Evolutionary conservation across 2,329 filamentous ascomycete species (phyloP), one percentile per base, ranked within the genome.

Genomic region (Ampelomyces quisqualis): DNA sequence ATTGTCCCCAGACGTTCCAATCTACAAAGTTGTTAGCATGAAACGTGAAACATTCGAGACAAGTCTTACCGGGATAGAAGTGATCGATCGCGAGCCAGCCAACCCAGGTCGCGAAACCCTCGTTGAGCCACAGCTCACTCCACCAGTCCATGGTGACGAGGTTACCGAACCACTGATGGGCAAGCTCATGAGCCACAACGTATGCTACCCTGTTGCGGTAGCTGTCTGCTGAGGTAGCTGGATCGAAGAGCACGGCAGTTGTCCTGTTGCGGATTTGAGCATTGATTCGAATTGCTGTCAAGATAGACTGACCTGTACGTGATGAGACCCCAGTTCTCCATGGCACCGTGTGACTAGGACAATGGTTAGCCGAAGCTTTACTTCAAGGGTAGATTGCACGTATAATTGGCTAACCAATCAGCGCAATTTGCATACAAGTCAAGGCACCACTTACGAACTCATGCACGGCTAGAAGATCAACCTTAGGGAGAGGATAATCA

Each of bases 301-400:
- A n/a, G n/a, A 19, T 26, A 21, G 8, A 49, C 51, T 45, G 14
- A 69, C 67, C 90, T 81, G 73, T 97, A 98, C 21, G 93, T 97
- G 43, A 98, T 89, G 38, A 98, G 77, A 66, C 91, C 91, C 91
- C 91, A 97, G 70, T 97, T 97, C 77, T 97, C 90, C 90, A 97
- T 96, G 49, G 90, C 91, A 53, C 91, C 91, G 44, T 79, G 76
- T 60, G 76, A 78, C 77, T 79, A 72, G 51, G 55, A 65, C 58
- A 57, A 47, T 36, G 60, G 66, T 78, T 60, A 78, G 74, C 54
- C 28, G 45, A 23, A 20, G 68, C 46, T 29, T 36, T 37, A 31
- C 13, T 37, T 32, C 3, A 14, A 34, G 11, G 22, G 27, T 19
- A 40, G 42, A 53, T 47, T 52, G 55, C 62, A 73, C 66, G 42